These are phyloP conservation scores for Boechera divaricarpa DNA, from an alignment of 345 rosid species.

Conservation along the genomic window DNA sequence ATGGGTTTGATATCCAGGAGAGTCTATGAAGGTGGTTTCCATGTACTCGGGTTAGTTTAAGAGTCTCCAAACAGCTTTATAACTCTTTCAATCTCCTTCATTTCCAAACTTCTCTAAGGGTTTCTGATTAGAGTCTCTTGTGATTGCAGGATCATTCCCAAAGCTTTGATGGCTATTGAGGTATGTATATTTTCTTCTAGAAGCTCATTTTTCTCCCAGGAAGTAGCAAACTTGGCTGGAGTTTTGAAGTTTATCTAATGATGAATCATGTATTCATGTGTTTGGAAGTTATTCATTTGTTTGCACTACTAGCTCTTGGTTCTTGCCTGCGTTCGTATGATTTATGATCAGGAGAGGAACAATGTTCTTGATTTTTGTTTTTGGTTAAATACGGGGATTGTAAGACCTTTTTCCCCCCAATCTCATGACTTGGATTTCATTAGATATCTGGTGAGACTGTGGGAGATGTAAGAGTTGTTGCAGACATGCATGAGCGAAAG, in stretches of 20 bases:
- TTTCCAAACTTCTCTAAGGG: slow-evolving; percentile 6
- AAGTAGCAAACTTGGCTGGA: slow-evolving; percentile 2
- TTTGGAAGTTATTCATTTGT: not conserved
- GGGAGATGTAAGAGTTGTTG: slow-evolving; percentile 82
- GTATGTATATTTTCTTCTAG: slow-evolving; percentile 46
- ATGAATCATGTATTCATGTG: slow-evolving; percentile 7
- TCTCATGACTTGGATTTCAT: slow-evolving; percentile 15
- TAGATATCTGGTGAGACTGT: slow-evolving; percentile 92
- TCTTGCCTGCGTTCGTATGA: not conserved
- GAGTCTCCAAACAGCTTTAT: not conserved
- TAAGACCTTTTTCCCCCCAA: not conserved
- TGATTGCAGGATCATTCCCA: slow-evolving; percentile 87
- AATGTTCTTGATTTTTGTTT: not conserved
- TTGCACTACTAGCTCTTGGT: slow-evolving; percentile 11
- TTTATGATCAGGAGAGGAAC: not conserved
- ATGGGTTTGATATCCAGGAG: slow-evolving; percentile 94
- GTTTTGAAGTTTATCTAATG: slow-evolving; percentile 6
- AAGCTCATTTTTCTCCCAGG: not conserved
- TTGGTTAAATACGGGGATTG: not conserved
- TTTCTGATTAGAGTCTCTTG: slow-evolving; percentile 37
- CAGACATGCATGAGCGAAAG: slow-evolving; percentile 96
- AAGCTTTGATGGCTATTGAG: slow-evolving; percentile 94
- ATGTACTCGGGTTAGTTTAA: slow-evolving; percentile 85
- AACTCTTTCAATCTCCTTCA: not conserved
- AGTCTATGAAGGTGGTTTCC: slow-evolving; percentile 84